These are phyloP conservation scores for Epichloe coenophiala DNA, from an alignment of 2,329 filamentous ascomycete species.

Conservation along the genomic window DNA sequence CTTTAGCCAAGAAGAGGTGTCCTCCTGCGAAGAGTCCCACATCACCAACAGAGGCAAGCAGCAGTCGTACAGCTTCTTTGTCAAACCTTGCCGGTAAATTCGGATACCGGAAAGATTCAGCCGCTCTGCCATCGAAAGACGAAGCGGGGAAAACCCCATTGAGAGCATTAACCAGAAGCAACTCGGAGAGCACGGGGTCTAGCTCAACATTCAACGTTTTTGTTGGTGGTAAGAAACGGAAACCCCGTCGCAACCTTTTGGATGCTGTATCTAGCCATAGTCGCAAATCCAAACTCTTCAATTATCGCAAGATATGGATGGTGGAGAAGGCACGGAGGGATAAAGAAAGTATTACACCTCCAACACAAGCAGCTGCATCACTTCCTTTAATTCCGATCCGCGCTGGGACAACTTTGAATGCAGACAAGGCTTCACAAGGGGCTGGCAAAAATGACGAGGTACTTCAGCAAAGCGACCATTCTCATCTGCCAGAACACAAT, in stretches of 20 bases:
- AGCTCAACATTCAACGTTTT: slow-evolving; percentile 29
- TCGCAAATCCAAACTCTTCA: slow-evolving; percentile 28
- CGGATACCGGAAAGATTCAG: neutral
- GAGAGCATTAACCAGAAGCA: neutral
- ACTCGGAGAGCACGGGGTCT: neutral
- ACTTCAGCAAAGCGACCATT: neutral
- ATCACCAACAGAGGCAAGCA: neutral
- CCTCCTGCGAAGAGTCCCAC: neutral
- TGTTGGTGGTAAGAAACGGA: slow-evolving; percentile 25
- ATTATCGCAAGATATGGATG: slow-evolving; percentile 3
- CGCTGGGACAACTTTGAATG: neutral
- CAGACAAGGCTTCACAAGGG: neutral
- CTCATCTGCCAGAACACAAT: neutral
- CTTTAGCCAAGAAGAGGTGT: neutral
- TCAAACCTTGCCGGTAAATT: neutral
- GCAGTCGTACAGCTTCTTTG: neutral
- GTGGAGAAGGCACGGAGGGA: slow-evolving; percentile 6
- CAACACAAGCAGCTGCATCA: neutral
- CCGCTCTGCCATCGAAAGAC: neutral
- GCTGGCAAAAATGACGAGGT: neutral
- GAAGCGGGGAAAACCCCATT: neutral
- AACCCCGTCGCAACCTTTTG: slow-evolving; percentile 21
- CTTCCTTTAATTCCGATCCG: neutral
- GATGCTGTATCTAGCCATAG: slow-evolving; percentile 27
- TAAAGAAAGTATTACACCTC: slow-evolving; percentile 3